A percentile compares a stretch with the other conserved stretches of the same genome.
phyloP scores from a whole-genome alignment of 1,139 yeast species.

The Sugiyamaella sp. region DNA sequence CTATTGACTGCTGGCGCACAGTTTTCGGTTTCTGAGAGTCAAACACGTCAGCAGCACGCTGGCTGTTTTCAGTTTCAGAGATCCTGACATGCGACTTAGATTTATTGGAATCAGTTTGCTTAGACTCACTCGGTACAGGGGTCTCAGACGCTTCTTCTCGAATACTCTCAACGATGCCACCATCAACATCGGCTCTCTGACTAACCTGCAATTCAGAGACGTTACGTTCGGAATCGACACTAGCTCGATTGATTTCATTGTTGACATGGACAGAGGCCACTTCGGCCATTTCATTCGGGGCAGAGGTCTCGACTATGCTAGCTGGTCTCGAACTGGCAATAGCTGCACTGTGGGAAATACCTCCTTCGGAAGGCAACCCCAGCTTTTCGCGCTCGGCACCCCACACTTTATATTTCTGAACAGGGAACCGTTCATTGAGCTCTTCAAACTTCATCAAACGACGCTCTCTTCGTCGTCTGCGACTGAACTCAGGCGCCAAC shows the following conservation, averaged over 20 bases:
- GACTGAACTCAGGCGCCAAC: conserved; percentile 26
- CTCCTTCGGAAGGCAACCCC: conserved; percentile 34
- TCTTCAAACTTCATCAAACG: conserved; percentile 55
- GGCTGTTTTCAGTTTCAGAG: neutral
- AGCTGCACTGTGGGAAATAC: conserved; percentile 30
- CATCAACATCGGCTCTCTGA: neutral
- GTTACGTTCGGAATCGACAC: neutral
- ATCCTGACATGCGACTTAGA: neutral
- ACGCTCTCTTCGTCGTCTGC: conserved; percentile 28
- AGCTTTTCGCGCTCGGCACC: conserved; percentile 29
- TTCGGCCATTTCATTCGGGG: conserved; percentile 5
- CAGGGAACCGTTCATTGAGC: conserved; percentile 68
- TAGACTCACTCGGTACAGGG: neutral
- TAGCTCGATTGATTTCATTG: neutral
- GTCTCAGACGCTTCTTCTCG: neutral
- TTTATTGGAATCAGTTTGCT: neutral
- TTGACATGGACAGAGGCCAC: conserved; percentile 11
- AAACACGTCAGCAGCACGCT: neutral
- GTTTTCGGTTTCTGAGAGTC: neutral
- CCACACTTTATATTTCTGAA: conserved; percentile 54
- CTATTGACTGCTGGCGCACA: neutral
- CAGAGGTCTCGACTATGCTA: conserved; percentile 2
- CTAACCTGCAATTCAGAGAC: neutral
- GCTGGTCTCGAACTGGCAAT: conserved; percentile 15
- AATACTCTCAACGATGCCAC: conserved; percentile 7